phyloP scores from a whole-genome alignment of 805 yeast species.

The Cyberlindnera nakhonratchasimensis region DNA sequence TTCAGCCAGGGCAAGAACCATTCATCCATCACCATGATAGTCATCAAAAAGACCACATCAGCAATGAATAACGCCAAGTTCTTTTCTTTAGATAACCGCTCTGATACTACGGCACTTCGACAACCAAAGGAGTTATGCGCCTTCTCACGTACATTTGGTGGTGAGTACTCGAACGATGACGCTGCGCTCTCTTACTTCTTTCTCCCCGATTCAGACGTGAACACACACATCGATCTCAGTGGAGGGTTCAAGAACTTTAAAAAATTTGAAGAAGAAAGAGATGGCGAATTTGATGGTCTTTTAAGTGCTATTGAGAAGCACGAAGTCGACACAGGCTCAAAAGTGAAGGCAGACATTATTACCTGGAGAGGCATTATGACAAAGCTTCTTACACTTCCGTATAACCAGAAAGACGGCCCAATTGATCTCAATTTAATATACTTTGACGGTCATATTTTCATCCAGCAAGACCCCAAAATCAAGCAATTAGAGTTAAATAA shows the following conservation, averaged over 20 bases:
- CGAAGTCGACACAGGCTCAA: constrained; percentile 46
- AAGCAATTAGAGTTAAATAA: constrained; percentile 28
- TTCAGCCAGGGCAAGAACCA: too few relatives aligned
- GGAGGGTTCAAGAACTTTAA: constrained; percentile 61
- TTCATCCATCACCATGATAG: too few relatives aligned
- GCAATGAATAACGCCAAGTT: constrained; percentile 16
- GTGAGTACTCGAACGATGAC: constrained; percentile 49
- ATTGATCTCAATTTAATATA: constrained; percentile 60
- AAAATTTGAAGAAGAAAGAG: constrained; percentile 51
- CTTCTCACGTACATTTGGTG: constrained; percentile 60
- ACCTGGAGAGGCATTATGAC: constrained; percentile 87
- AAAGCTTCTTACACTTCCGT: constrained; percentile 65
- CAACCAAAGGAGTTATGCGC: constrained; percentile 83
- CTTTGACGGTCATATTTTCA: constrained; percentile 73
- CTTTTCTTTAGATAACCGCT: constrained; percentile 32
- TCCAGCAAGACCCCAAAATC: constrained; percentile 38
- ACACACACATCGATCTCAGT: constrained; percentile 57
- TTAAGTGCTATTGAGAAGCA: constrained; percentile 50
- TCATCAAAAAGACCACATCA: too few relatives aligned
- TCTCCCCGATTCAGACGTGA: constrained; percentile 69
- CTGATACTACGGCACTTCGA: constrained; percentile 64
- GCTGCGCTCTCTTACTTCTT: constrained; percentile 68
- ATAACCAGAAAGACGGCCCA: constrained; percentile 49
- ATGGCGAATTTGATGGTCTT: constrained; percentile 56
- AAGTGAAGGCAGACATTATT: constrained; percentile 59